Base-by-base conservation (phyloP, 768 basidiomycete species). In the Nidularia pulvinata region DNA sequence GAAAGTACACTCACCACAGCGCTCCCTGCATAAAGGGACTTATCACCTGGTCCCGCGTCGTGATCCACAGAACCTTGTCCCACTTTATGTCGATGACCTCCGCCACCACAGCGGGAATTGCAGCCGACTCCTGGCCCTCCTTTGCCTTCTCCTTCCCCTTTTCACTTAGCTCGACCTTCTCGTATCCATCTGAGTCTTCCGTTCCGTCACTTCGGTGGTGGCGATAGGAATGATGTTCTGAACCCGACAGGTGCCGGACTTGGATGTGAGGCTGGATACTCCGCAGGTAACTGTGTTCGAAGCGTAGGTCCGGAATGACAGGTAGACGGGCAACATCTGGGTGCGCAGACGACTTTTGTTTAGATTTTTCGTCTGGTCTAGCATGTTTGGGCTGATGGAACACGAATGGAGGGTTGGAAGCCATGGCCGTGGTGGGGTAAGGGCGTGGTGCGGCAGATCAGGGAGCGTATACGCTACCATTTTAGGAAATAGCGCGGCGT, bases 221-320 rank as follows among this genome's bases (percentile, higher is more conserved):
- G 19, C 19, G 19, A 1, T 19, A 37, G 14, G 36, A 53, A 22
- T 49, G 39, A 16, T 48, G 50, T 13, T 22, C 19, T 9, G 46
- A 14, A 6, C 44, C 10, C 51, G 49, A 7, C 25, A 30, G 22
- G 48, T 48, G n/a, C 63, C 67, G 69, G 47, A 86, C 61, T 49
- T 80, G 74, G 48, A 85, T 69, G 60, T 76, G 83, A 6, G 75
- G 73, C 25, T 70, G 74, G 56, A 90, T 76, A 57, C 84, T 87
- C 57, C 76, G 78, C 53, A 89, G 55, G 65, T 88, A 92, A 49
- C 81, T 84, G 53, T 82, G 78, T 62, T 91, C 89, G 71, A 89
- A 90, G 30, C 89, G 87, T 36, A 91, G 70, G 64, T 92, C 89
- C 30, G 89, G 88, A 50, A 91, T 84, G 43, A 70, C 63, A 25